Conservation (phyloP, 2,329 filamentous ascomycete genomes). For the Huntiella decipiens region DNA sequence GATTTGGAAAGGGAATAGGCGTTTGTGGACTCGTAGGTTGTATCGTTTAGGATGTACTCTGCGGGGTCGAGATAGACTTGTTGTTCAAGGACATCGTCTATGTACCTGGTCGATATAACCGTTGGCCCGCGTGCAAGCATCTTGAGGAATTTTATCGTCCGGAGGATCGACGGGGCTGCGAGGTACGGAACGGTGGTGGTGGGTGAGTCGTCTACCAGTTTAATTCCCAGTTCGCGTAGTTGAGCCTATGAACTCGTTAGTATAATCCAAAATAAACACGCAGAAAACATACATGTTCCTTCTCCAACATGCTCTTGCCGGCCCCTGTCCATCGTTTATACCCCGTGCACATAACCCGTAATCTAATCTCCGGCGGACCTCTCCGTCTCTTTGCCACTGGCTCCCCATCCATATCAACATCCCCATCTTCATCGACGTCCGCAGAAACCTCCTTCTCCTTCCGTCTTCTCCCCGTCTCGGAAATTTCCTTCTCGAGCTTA, state of each 20-base stretch:
- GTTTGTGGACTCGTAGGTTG: slow-evolving; percentile 51
- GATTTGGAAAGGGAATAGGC: slow-evolving; percentile 50
- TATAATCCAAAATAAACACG: background rate
- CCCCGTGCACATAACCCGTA: slow-evolving; percentile 60
- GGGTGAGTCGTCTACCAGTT: slow-evolving; percentile 46
- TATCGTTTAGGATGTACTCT: slow-evolving; percentile 51
- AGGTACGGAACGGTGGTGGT: slow-evolving; percentile 64
- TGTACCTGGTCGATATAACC: slow-evolving; percentile 58
- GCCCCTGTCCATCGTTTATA: slow-evolving; percentile 67
- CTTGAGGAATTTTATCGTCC: slow-evolving; percentile 84
- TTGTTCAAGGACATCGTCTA: slow-evolving; percentile 56
- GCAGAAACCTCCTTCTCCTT: background rate
- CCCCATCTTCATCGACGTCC: slow-evolving; percentile 27
- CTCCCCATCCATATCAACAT: slow-evolving; percentile 34
- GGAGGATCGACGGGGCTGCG: slow-evolving; percentile 67
- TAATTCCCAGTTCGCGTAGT: slow-evolving; percentile 66
- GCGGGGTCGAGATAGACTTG: slow-evolving; percentile 44
- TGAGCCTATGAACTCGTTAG: slow-evolving; percentile 37
- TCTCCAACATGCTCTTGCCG: slow-evolving; percentile 47
- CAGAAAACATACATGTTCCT: slow-evolving; percentile 48
- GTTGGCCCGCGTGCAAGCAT: slow-evolving; percentile 65
- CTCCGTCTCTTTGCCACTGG: slow-evolving; percentile 31
- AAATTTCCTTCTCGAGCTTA: slow-evolving; percentile 29
- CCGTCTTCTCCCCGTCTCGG: slow-evolving; percentile 14
- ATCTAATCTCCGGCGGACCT: slow-evolving; percentile 32